Percentiles rank a stretch among this genome's conserved stretches.
These are phyloP conservation scores for Flaveria brownii DNA, from an alignment of 129 eudicot genomes.

Conservation along the genomic window DNA sequence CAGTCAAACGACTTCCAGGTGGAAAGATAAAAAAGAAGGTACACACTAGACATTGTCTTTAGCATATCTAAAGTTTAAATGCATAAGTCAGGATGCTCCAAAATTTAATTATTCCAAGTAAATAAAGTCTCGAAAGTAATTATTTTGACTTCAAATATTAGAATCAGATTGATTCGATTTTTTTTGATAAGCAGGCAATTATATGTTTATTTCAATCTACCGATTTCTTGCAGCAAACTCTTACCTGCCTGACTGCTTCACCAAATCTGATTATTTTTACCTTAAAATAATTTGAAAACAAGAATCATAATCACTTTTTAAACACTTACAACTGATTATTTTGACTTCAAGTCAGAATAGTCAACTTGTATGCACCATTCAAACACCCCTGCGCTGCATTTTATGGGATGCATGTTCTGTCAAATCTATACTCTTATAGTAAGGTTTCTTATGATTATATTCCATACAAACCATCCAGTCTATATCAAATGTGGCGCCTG, in stretches of 20 bases:
- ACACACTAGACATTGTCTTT: conserved; percentile 21
- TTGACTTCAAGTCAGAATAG: not conserved
- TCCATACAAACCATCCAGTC: not conserved
- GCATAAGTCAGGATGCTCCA: not conserved
- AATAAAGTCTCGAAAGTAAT: not conserved
- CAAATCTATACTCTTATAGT: not conserved
- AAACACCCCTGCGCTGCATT: not conserved
- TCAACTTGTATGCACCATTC: not conserved
- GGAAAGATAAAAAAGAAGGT: conserved; percentile 95
- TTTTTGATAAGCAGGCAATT: not conserved
- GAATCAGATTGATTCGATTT: not conserved
- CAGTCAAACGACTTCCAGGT: conserved; percentile 94
- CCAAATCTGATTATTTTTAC: not conserved
- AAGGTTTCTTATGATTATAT: not conserved
- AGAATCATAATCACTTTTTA: not conserved
- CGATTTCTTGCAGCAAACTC: not conserved
- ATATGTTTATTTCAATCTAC: not conserved
- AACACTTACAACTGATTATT: not conserved
- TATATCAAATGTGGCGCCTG: not conserved
- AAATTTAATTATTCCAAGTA: not conserved
- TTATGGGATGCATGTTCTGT: not conserved
- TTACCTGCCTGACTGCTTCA: not conserved
- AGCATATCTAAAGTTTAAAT: not conserved
- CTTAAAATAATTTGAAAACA: not conserved
- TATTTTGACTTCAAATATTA: not conserved